Evolutionary conservation across 2,329 filamentous ascomycete species (phyloP), one percentile per base, ranked within the genome.

Genomic region (Diaporthe aspalathi): DNA sequence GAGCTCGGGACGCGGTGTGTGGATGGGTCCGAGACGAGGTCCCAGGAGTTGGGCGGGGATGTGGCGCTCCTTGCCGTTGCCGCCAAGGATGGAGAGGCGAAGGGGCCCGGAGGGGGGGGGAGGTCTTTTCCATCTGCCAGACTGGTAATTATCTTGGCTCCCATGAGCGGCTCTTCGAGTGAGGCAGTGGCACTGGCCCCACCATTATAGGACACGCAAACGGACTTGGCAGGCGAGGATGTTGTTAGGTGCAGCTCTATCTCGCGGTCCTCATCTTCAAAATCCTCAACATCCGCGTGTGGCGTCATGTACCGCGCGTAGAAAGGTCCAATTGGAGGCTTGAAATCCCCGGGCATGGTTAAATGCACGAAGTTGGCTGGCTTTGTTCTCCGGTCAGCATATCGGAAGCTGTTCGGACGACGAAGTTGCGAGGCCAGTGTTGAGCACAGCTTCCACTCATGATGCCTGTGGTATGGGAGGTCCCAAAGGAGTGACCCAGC

Each of bases 341-440:
- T 45, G 0, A 5, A 4, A 3, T 62, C 56, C 1, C 24, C 17
- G 4, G 24, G 24, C 9, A 62, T 20, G 38, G 38, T 29, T 22
- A 62, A 62, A 6, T 62, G 56, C 2, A n/a, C 5, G 45, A 62
- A 2, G 38, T 9, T 4, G 45, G 56, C 1, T 27, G 9, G 56
- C 56, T 12, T 62, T 17, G 40, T 62, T 62, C 17, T 11, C 17
- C 5, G 17, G 38, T 62, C 27, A 20, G 4, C 24, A 24, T 29
- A 11, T 45, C 27, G 0, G 24, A 22, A 11, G 56, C 8, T n/a
- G 56, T 62, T 17, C 24, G 38, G 2, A 22, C 16, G 5, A 62
- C 17, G 40, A 62, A 62, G 24, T 62, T 16, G 1, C 56, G 22
- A 29, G 56, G 56, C 56, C 56, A 62, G 17, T 62, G 56, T 22